Percentiles rank a stretch among this genome's conserved stretches.
Evolutionary conservation across 2,329 filamentous ascomycete genomes (phyloP).

Genomic region (Venturia pyrina): DNA sequence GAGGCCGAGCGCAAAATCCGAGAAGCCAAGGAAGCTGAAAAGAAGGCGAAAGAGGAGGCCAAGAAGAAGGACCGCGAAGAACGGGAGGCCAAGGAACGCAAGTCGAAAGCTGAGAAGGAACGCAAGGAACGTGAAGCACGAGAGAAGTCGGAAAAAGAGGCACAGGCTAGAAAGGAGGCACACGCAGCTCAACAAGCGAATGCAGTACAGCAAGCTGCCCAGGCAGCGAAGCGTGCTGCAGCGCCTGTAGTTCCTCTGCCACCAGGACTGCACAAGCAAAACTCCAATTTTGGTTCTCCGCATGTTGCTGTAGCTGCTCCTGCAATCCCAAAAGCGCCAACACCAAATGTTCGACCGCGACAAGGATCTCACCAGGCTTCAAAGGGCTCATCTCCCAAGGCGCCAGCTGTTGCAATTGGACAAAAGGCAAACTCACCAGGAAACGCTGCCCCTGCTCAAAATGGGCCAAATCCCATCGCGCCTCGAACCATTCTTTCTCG

Average conservation of each 20-base stretch:
- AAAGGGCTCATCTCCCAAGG: slow-evolving; percentile 58
- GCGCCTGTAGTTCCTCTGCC: slow-evolving; percentile 46
- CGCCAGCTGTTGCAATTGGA: slow-evolving; percentile 43
- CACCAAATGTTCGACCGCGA: slow-evolving; percentile 59
- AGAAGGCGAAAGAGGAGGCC: slow-evolving; percentile 58
- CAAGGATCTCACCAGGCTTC: slow-evolving; percentile 72
- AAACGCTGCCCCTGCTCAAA: slow-evolving; percentile 50
- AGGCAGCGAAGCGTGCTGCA: slow-evolving; percentile 46
- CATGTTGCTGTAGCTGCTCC: slow-evolving; percentile 72
- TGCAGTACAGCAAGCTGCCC: slow-evolving; percentile 20
- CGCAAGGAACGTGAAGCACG: slow-evolving; percentile 47
- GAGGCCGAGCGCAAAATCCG: slow-evolving; percentile 77
- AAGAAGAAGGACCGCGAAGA: slow-evolving; percentile 70
- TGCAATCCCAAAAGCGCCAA: slow-evolving; percentile 70
- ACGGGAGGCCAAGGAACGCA: slow-evolving; percentile 56
- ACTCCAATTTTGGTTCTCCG: slow-evolving; percentile 58
- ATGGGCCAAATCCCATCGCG: slow-evolving; percentile 41
- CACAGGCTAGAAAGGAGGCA: slow-evolving; percentile 26
- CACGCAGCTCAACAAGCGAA: slow-evolving; percentile 22
- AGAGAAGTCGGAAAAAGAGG: slow-evolving; percentile 48
- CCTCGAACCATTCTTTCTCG: slow-evolving; percentile 9
- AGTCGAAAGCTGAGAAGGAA: slow-evolving; percentile 58
- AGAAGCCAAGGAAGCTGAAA: slow-evolving; percentile 71
- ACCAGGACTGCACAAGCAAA: slow-evolving; percentile 44
- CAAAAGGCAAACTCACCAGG: slow-evolving; percentile 47